These are phyloP conservation scores for Diplodia scrobiculata DNA, from an alignment of 2,329 filamentous ascomycete species.

Conservation along the genomic window DNA sequence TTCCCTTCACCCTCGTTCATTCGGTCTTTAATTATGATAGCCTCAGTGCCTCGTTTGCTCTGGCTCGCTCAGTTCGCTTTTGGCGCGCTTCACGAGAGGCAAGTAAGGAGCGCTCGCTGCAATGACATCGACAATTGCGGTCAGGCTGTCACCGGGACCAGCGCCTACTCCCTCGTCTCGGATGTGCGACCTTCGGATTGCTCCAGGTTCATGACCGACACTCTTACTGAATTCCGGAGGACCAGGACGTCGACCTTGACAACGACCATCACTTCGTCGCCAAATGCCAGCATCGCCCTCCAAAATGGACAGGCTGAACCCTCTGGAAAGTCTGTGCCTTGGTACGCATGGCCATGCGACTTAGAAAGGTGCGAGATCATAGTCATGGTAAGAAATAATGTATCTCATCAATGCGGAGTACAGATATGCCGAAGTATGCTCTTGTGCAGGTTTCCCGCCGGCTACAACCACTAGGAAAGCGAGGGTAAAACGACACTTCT, in stretches of 20 bases:
- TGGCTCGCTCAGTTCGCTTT: background rate
- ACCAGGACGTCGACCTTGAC: background rate
- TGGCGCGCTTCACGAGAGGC: slow-evolving; percentile 3
- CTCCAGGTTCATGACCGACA: slow-evolving; percentile 27
- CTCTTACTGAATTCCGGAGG: background rate
- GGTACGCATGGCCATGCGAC: slow-evolving; percentile 26
- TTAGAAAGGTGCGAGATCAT: slow-evolving; percentile 1
- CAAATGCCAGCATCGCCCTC: background rate
- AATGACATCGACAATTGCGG: slow-evolving; percentile 9
- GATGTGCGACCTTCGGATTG: slow-evolving; percentile 4
- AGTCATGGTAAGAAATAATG: no score
- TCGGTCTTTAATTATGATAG: background rate
- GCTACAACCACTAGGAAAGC: slow-evolving; percentile 3
- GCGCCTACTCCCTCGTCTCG: background rate
- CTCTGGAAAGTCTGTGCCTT: slow-evolving; percentile 1
- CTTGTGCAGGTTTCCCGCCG: slow-evolving; percentile 20
- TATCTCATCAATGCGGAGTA: no score
- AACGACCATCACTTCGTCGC: slow-evolving; percentile 1
- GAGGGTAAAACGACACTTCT: background rate
- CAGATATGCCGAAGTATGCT: slow-evolving; percentile 26
- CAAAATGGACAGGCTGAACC: background rate
- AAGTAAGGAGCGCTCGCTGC: slow-evolving; percentile 5
- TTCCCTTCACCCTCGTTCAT: background rate
- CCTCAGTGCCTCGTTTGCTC: background rate
- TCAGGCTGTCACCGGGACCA: background rate